Percentiles rank a stretch among this genome's conserved stretches.
These are phyloP conservation scores for Dictyostelium capitatum DNA, from an alignment of 78 protist genomes.

Conservation along the genomic window DNA sequence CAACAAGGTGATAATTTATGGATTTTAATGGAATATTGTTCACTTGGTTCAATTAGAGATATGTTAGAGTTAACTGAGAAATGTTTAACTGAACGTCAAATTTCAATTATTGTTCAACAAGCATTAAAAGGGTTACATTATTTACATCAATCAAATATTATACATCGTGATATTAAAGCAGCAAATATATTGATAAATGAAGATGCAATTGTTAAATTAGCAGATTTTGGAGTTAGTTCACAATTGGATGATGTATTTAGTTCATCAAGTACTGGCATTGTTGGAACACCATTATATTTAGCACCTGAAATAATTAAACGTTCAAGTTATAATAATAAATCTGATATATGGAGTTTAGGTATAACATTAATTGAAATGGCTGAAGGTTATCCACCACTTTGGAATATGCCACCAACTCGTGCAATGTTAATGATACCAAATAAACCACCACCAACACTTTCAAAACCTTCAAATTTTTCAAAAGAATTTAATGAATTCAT, in stretches of 20 bases:
- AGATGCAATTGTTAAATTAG: conserved; percentile 68
- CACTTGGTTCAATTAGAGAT: conserved; percentile 70
- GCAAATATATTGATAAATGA: conserved; percentile 81
- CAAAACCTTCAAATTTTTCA: conserved; percentile 61
- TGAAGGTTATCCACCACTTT: conserved; percentile 71
- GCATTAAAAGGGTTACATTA: conserved; percentile 80
- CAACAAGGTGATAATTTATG: conserved; percentile 53
- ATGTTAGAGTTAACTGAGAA: conserved; percentile 63
- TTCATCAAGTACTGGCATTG: conserved; percentile 11
- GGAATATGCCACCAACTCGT: conserved; percentile 49
- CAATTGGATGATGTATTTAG: conserved; percentile 58
- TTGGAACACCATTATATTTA: conserved; percentile 84
- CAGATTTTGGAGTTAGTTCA: conserved; percentile 83
- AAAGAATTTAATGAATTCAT: conserved; percentile 85
- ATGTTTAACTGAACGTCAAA: conserved; percentile 58
- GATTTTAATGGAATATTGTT: conserved; percentile 86
- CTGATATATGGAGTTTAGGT: conserved; percentile 82
- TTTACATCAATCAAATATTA: conserved; percentile 54
- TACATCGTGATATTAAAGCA: conserved; percentile 85
- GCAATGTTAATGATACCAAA: conserved; percentile 89
- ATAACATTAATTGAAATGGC: conserved; percentile 77
- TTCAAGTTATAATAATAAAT: conserved; percentile 64
- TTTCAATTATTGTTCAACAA: conserved; percentile 25
- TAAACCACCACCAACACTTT: conserved; percentile 83
- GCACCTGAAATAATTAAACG: conserved; percentile 80